phyloP scores from a whole-genome alignment of 495 filamentous ascomycete genomes.

The Neurospora pannonica region DNA sequence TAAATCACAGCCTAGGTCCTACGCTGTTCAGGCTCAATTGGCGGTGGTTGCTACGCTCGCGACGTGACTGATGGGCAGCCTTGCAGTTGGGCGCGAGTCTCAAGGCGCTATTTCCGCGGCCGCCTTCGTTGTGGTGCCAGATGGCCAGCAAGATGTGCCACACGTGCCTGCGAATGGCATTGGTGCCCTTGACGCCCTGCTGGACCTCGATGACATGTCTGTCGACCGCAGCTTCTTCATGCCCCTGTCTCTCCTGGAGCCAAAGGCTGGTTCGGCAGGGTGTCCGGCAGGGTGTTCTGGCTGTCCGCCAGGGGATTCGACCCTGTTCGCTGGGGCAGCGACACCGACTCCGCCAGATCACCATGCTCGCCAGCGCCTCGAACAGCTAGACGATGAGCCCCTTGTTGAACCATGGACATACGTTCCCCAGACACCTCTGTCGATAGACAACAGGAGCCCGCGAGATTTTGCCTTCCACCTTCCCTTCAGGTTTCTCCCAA shows the following conservation, averaged over 20 bases:
- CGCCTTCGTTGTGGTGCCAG: neutral
- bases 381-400: slow-evolving; percentile 3
- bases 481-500: neutral
- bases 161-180: slow-evolving; percentile 9
- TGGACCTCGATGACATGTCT: slow-evolving; percentile 11
- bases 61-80: slow-evolving; percentile 9
- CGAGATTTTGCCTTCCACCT: slow-evolving; percentile 15
- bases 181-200: slow-evolving; percentile 11
- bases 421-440: slow-evolving; percentile 11
- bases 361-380: slow-evolving; percentile 2
- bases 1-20: neutral
- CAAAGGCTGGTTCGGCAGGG: neutral
- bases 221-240: slow-evolving; percentile 5
- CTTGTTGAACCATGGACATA: slow-evolving; percentile 9
- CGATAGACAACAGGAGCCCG: slow-evolving; percentile 3
- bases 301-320: neutral
- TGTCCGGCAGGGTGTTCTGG: neutral
- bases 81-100: slow-evolving; percentile 3
- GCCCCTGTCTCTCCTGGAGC: neutral
- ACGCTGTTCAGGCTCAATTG: slow-evolving; percentile 1
- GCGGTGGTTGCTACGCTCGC: neutral
- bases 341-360: slow-evolving; percentile 3
- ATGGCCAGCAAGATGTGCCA: slow-evolving; percentile 4
- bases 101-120: slow-evolving; percentile 10
- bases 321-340: slow-evolving; percentile 1